Evolutionary conservation across 225 moss, liverwort and hornwort genomes (phyloP), one percentile per base, ranked within the genome.

Genomic region (Polytrichum commune): DNA sequence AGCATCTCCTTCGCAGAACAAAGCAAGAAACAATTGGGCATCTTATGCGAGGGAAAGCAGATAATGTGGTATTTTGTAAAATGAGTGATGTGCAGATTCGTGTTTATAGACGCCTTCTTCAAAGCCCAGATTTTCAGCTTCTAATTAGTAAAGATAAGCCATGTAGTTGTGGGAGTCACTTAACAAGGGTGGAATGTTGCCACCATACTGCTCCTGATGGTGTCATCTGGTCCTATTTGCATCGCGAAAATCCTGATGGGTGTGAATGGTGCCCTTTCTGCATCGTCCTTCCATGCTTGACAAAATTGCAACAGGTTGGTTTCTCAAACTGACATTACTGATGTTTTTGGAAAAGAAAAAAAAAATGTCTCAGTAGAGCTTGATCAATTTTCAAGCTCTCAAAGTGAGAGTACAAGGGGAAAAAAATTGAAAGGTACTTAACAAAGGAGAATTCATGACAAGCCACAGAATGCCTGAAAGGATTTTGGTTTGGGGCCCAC

Each of bases 1-100:
- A 74, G 19, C 87, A 92, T 73, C 82, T 88, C 6, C 80, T 91
- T 71, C 86, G 97, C 69, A 79, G 92, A 76, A 97, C 94, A 6
- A 97, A 97, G 75, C 78, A 88, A 68, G 92, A 91, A 68, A 97
- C 94, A 1, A 97, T 94, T 63, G 97, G 89, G 53, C 97, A 97
- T 76, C 77, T 97, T 7, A 88, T 97, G 94, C 92, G 86, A 74
- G 97, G 97, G 57, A 97, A 97, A 78, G 97, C 73, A 64, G 94
- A 97, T 76, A 97, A 91, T n/a, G 83, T 97, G 27, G 88, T 92
- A 9, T 97, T 94, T 65, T 97, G 97, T 76, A 79, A 79, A 67
- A 90, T 97, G 97, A 90, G 92, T 76, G 79, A 88, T 67, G 74
- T 92, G 32, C 97, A 97, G 74, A 84, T 70, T 67, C 88, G 91